Evolutionary conservation across 495 filamentous ascomycete species (phyloP), one percentile per base, ranked within the genome.

Genomic region (Podospora bellae-mahoneyi): DNA sequence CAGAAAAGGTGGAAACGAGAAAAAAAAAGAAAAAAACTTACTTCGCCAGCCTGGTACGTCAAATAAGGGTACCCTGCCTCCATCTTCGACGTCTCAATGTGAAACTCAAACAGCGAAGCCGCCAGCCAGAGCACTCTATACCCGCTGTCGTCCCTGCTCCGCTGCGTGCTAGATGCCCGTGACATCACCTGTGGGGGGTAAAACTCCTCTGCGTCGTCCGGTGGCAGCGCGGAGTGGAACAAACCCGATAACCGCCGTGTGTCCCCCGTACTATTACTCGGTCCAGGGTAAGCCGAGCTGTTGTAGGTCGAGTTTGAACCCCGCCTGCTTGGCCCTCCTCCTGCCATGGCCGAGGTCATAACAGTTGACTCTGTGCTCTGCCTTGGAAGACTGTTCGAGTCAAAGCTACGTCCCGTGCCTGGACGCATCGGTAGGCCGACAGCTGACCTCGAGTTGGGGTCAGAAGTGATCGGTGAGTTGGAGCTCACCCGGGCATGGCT

Each of bases 51-150:
- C 53, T 93, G 91, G 79, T 98, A 99, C 57, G 91, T 97, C 72
- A 99, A 80, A 78, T 98, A 99, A 10, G 94, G 94, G 78, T 95
- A 97, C 19, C 96, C 95, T 66, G 91, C 96, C 80, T 98, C 96
- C 59, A 89, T 87, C 68, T 95, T 89, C n/a, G 91, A 89, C 32
- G 90, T 91, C 69, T 94, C 91, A 68, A 98, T 97, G 75, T 96
- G 94, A 79, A 98, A 99, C 73, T 97, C 92, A 75, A 96, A 98
- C 18, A 98, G 84, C 71, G 91, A 95, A 13, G 96, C 95, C 16
- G 93, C 96, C 10, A 97, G 83, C 83, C 97, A 99, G 32, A 99
- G 80, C 4, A 87, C 77, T 32, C 78, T 86, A 67, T 85, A 85
- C 32, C 80, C 80, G 19, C 76, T 73, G 6, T 74, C 76, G 18